phyloP scores from a whole-genome alignment of 2,329 filamentous ascomycete species.

The Curvularia spicifera region DNA sequence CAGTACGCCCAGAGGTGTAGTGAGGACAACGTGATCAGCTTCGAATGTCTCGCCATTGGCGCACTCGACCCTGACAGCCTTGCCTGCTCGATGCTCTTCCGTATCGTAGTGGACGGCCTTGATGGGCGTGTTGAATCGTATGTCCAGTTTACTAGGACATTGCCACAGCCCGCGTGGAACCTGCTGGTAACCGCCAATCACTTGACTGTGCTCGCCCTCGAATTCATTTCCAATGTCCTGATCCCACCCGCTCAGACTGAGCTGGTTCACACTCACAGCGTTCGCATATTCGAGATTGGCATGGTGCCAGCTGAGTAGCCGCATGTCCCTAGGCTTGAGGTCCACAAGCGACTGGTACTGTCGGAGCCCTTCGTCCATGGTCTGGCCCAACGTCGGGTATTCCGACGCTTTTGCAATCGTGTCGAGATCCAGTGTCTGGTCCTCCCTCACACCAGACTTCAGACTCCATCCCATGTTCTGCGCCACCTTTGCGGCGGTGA shows the following conservation, averaged over 20 bases:
- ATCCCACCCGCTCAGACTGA: slow-evolving; percentile 93
- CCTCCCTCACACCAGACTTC: slow-evolving; percentile 65
- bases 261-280: slow-evolving; percentile 81
- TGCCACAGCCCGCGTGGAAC: slow-evolving; percentile 86
- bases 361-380: slow-evolving; percentile 87
- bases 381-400: slow-evolving; percentile 81
- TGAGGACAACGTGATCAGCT: slow-evolving; percentile 91
- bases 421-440: slow-evolving; percentile 74
- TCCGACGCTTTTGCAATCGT: slow-evolving; percentile 65
- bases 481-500: slow-evolving; percentile 78
- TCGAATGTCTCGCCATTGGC: slow-evolving; percentile 77
- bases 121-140: slow-evolving; percentile 76
- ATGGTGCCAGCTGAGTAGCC: slow-evolving; percentile 96
- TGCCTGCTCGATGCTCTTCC: slow-evolving; percentile 24
- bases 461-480: slow-evolving; percentile 83
- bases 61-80: slow-evolving; percentile 61
- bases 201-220: slow-evolving; percentile 91
- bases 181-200: slow-evolving; percentile 92
- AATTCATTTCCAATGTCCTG: slow-evolving; percentile 98
- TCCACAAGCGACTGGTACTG: slow-evolving; percentile 87
- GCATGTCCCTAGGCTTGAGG: slow-evolving; percentile 82
- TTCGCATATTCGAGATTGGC: slow-evolving; percentile 98
- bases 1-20: slow-evolving; percentile 86
- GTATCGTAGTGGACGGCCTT: slow-evolving; percentile 70
- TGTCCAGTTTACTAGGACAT: slow-evolving; percentile 76